Conservation (phyloP, 306 rosid species). For the Cucurbita moschata region DNA sequence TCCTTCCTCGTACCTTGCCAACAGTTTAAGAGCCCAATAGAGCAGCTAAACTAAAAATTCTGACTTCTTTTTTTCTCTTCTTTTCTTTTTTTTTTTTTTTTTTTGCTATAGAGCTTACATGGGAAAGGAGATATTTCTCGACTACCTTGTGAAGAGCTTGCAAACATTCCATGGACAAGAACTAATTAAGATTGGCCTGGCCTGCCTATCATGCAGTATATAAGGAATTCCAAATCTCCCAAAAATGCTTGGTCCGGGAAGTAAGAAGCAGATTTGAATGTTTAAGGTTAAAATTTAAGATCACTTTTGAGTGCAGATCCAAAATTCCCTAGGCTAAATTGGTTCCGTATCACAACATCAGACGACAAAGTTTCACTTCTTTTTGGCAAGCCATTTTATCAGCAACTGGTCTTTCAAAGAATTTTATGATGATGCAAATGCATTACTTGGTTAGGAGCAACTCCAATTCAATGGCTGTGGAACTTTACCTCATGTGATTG, state of each 20-base stretch:
- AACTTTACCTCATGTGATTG: neutral
- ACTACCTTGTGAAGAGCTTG: neutral
- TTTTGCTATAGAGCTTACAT: neutral
- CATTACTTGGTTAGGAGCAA: conserved; percentile 32
- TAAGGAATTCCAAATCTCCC: conserved; percentile 72
- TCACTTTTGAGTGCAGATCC: conserved; percentile 55
- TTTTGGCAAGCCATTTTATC: conserved; percentile 52
- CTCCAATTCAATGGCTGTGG: neutral
- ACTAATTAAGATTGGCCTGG: conserved; percentile 11
- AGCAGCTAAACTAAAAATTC: neutral
- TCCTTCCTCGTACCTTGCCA: neutral
- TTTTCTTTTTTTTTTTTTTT: neutral
- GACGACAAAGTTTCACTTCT: conserved; percentile 41
- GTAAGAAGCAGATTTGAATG: conserved; percentile 53
- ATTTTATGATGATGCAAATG: conserved; percentile 58
- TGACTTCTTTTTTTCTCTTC: neutral
- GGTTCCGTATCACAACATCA: conserved; percentile 62
- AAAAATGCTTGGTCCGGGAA: conserved; percentile 51
- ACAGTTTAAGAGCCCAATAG: neutral
- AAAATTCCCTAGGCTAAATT: conserved; percentile 48
- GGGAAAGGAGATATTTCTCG: neutral
- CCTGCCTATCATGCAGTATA: conserved; percentile 38
- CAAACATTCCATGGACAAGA: neutral
- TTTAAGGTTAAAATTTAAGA: conserved; percentile 55
- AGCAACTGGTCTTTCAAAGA: conserved; percentile 62